Percentiles rank a stretch among this genome's conserved stretches.
These are phyloP conservation scores for Podospora didyma DNA, from an alignment of 495 filamentous ascomycete species.

Conservation along the genomic window DNA sequence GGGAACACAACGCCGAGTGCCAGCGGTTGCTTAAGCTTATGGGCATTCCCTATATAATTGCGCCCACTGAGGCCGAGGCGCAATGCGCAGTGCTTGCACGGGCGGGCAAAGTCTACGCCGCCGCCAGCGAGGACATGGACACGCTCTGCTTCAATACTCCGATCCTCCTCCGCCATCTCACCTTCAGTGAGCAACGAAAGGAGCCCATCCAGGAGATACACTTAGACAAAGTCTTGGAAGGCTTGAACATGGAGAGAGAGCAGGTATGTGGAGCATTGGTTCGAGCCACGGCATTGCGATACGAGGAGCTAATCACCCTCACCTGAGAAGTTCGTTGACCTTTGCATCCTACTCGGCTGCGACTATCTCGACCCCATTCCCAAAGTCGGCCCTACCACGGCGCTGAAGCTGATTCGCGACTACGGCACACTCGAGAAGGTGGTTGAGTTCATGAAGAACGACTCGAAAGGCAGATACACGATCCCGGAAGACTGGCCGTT, in stretches of 20 bases:
- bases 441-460: constrained; percentile 69
- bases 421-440: constrained; percentile 83
- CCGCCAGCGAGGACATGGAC: constrained; percentile 98
- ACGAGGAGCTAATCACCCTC: neutral
- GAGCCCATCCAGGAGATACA: constrained; percentile 96
- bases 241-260: constrained; percentile 77
- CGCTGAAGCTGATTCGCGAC: constrained; percentile 88
- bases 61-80: constrained; percentile 94
- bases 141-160: constrained; percentile 93
- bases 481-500: constrained; percentile 93
- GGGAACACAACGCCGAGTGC: constrained; percentile 93
- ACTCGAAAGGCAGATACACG: constrained; percentile 70
- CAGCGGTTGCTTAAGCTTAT: constrained; percentile 86
- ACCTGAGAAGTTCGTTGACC: constrained; percentile 75
- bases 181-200: constrained; percentile 94
- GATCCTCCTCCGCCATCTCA: constrained; percentile 86
- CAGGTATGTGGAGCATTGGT: constrained; percentile 50
- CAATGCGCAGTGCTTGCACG: constrained; percentile 89
- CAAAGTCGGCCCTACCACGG: constrained; percentile 85
- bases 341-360: constrained; percentile 96
- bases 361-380: constrained; percentile 97
- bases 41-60: constrained; percentile 93
- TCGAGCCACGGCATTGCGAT: neutral
- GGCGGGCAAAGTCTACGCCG: constrained; percentile 93
- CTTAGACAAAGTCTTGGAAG: constrained; percentile 75